A percentile compares a stretch with the other conserved stretches of the same genome.
phyloP scores from a whole-genome alignment of 768 basidiomycete species.

The Rhodotorula babjevae region DNA sequence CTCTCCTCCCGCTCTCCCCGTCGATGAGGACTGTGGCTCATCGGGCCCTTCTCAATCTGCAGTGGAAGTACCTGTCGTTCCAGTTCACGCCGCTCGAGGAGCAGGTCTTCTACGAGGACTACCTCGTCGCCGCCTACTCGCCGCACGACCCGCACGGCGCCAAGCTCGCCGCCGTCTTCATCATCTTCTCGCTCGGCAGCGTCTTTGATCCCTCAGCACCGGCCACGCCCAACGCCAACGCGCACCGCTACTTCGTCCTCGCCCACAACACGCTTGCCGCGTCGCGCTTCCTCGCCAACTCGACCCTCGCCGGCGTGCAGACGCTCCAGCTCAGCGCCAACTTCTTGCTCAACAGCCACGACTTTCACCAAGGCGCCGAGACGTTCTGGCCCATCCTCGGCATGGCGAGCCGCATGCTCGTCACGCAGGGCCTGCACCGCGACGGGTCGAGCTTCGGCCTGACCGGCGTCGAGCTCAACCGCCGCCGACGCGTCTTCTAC shows the following conservation, averaged over 20 bases:
- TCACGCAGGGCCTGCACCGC: constrained; percentile 25
- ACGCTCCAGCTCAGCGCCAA: constrained; percentile 43
- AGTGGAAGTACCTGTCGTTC: constrained; percentile 18
- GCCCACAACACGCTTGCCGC: constrained; percentile 40
- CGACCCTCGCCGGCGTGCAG: constrained; percentile 59
- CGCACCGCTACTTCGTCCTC: constrained; percentile 54
- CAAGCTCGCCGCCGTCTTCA: constrained; percentile 60
- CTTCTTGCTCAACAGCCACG: constrained; percentile 30
- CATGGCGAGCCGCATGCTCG: constrained; percentile 14
- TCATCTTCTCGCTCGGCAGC: constrained; percentile 61
- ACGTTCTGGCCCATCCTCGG: constrained; percentile 23
- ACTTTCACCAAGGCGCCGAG: constrained; percentile 25
- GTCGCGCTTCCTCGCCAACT: constrained; percentile 50
- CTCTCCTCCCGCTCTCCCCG: neutral
- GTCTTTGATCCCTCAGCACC: constrained; percentile 58
- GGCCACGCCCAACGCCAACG: constrained; percentile 53
- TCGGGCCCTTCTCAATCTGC: too few relatives aligned
- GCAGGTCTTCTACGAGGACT: constrained; percentile 5
- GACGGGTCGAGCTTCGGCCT: constrained; percentile 21
- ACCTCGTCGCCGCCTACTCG: constrained; percentile 4
- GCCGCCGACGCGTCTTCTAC: constrained; percentile 21
- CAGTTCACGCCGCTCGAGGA: constrained; percentile 18
- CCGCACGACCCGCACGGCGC: constrained; percentile 48
- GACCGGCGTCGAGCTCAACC: constrained; percentile 17
- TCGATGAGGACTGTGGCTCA: too few relatives aligned